Evolutionary conservation across 345 rosid genomes (phyloP).

Genomic region (rapeseed (Brassica napus)): Da-Ae NC_063434.1:1358001-1358500

Average conservation of each 20-base stretch:
- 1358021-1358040: conserved; percentile 30
- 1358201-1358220: conserved; percentile 56
- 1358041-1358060: conserved; percentile 3
- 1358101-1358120: conserved; percentile 73
- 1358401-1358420: conserved; percentile 23
- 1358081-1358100: conserved; percentile 99
- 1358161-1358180: conserved; percentile 63
- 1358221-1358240: conserved; percentile 50
- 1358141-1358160: conserved; percentile 70
- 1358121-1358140: conserved; percentile 57
- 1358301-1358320: conserved; percentile 57
- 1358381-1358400: conserved; percentile 35
- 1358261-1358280: conserved; percentile 70
- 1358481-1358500: conserved; percentile 52
- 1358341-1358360: conserved; percentile 66
- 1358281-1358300: conserved; percentile 54
- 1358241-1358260: conserved; percentile 54
- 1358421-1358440: conserved; percentile 31
- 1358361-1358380: conserved; percentile 53
- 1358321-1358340: conserved; percentile 88
- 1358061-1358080: conserved; percentile 66
- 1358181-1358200: conserved; percentile 50
- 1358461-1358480: conserved; percentile 33
- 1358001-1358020: conserved; percentile 36
- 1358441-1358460: conserved; percentile 15